Evolutionary conservation across 371 early-diverging fungal genomes (phyloP).

Genomic region (Mucor circinelloides): DNA sequence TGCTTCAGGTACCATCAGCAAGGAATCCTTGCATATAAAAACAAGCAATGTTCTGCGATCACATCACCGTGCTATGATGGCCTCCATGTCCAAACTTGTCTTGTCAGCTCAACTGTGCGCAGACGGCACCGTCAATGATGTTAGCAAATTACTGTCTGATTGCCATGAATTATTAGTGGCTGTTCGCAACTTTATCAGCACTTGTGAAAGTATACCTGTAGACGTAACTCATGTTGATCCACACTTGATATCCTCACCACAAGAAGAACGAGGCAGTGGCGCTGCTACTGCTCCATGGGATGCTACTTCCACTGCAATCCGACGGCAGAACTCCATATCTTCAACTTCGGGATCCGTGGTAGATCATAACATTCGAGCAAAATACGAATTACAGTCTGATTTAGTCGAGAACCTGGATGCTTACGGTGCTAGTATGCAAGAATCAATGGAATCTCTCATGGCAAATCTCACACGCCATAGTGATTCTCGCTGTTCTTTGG

Average conservation of each 20-base stretch:
- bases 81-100: conserved; percentile 78
- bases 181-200: conserved; percentile 76
- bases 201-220: conserved; percentile 76
- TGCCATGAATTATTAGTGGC: conserved; percentile 68
- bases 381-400: conserved; percentile 31
- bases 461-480: conserved; percentile 16
- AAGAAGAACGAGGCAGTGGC: not conserved
- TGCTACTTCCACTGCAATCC: not conserved
- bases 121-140: conserved; percentile 57
- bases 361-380: conserved; percentile 11
- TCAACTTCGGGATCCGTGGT: not conserved
- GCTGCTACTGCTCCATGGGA: not conserved
- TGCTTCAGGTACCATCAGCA: conserved; percentile 75
- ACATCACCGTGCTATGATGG: conserved; percentile 82
- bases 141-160: conserved; percentile 35
- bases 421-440: conserved; percentile 42
- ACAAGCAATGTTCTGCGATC: conserved; percentile 66
- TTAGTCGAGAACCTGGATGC: conserved; percentile 37
- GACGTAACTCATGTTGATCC: conserved; percentile 55
- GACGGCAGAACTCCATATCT: not conserved
- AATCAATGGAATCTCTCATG: conserved; percentile 37
- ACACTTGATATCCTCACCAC: not conserved
- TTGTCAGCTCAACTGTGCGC: conserved; percentile 83
- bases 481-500: conserved; percentile 46
- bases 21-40: conserved; percentile 66